Base-by-base conservation (phyloP, 1,284 basidiomycete genomes). In the Agroathelia rolfsii region DNA sequence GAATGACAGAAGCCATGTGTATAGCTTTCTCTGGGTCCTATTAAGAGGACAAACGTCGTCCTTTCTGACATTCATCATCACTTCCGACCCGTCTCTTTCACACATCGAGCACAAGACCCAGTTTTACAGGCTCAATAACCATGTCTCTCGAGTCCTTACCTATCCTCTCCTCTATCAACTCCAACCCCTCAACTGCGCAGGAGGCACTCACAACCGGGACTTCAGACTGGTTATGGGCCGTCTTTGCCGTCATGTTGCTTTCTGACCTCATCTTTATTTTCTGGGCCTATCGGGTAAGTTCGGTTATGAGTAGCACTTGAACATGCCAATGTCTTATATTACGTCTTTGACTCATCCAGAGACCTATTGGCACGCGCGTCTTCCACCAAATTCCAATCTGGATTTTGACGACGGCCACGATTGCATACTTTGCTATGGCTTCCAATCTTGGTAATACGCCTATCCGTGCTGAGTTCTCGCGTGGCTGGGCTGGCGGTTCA, bases 351-450 rank as follows among this genome's bases (percentile, higher is more conserved):
- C 8, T 11, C 24, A 6, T 35, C 2, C 34, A 61, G 59, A 44
- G 59, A 5, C 61, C 59, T 4, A 51, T 52, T 12, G 63, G 64
- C 13, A 58, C 55, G 20, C 55, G 65, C 13, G 50, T 66, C 6
- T 62, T 70, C 55, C 67, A 72, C 47, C 62, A 69, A 37, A 46
- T 72, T 11, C 58, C 58, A 12, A 44, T 63, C 21, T 54, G 69
- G 40, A 58, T 72, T 12, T 49, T 73, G 14, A 55, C 62, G 3
- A 65, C 64, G 1, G 49, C 60, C 0, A 37, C 55, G 2, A 51
- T 71, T 30, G 49, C 62, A 1, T 67, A 66, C 57, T 76, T 73
- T 51, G 57, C 62, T 12, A 68, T 76, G 66, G 76, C 76, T 1
- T 72, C 71, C 8, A 61, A 77, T 49, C 61, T 77, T 33, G 76